These are phyloP conservation scores for Gaertneriomyces semiglobifer DNA, from an alignment of 192 early-diverging fungal species.

Conservation along the genomic window DNA sequence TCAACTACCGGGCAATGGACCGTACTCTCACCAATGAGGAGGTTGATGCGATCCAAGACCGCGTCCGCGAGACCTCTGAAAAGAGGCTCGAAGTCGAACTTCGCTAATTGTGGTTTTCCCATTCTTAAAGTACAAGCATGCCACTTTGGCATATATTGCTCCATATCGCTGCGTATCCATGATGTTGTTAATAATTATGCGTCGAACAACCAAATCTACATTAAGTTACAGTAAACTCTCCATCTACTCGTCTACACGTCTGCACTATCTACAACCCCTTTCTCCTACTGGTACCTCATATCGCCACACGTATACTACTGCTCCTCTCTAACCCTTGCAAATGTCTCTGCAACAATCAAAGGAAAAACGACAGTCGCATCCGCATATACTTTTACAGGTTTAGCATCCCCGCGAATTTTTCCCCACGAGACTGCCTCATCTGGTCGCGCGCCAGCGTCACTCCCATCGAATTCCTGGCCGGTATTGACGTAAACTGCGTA, in stretches of 20 bases:
- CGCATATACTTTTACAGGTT: conserved; percentile 90
- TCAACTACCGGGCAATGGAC: conserved; percentile 97
- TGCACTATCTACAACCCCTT: too few relatives aligned
- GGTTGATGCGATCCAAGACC: conserved; percentile 88
- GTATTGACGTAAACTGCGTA: conserved; percentile 97
- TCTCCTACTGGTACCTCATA: too few relatives aligned
- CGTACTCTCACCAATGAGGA: conserved; percentile 90
- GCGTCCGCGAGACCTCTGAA: conserved; percentile 63
- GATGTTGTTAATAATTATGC: too few relatives aligned
- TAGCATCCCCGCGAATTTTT: conserved; percentile 78
- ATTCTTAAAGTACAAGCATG: too few relatives aligned
- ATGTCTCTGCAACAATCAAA: conserved; percentile 90
- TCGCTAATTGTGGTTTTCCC: conserved; percentile 44
- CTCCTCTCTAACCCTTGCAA: conserved; percentile 61
- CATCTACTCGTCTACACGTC: too few relatives aligned
- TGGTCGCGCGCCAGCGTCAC: conserved; percentile 93
- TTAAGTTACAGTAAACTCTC: too few relatives aligned
- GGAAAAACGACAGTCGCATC: conserved; percentile 93
- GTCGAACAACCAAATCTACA: too few relatives aligned
- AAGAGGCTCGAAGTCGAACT: conserved; percentile 70
- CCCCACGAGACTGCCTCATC: conserved; percentile 99
- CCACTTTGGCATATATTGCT: too few relatives aligned
- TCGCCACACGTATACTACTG: neutral
- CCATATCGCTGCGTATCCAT: too few relatives aligned
- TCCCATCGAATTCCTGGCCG: conserved; percentile 97